These are phyloP conservation scores for Geranium incanum DNA, from an alignment of 441 rosid species.

Conservation along the genomic window DNA sequence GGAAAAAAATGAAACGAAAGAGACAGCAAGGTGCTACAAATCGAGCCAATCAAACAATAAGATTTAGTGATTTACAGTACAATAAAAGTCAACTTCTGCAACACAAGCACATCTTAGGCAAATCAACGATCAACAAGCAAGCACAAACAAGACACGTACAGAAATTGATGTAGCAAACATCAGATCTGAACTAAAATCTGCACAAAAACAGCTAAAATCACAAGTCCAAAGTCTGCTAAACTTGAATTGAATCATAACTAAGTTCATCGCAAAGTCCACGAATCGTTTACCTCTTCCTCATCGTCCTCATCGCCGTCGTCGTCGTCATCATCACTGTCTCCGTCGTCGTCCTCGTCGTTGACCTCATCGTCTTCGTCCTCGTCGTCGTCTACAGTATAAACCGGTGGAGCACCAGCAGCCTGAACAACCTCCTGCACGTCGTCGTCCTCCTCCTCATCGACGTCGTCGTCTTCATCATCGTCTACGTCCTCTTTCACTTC, in stretches of 20 bases:
- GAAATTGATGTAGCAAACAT: neutral
- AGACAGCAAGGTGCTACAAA: neutral
- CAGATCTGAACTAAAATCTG: neutral
- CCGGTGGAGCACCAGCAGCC: neutral
- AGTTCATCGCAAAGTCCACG: neutral
- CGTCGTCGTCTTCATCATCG: neutral
- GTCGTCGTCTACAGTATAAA: neutral
- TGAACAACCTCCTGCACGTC: neutral
- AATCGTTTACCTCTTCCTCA: neutral
- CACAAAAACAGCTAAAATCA: constrained; percentile 3
- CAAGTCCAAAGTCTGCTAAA: neutral
- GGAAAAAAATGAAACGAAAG: neutral
- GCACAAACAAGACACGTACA: neutral
- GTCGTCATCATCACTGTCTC: neutral
- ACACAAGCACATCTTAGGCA: neutral
- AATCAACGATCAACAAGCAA: neutral
- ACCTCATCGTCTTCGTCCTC: neutral
- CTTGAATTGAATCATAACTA: neutral
- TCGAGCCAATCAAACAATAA: neutral
- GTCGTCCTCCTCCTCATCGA: neutral
- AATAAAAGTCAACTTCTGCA: neutral
- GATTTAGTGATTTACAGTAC: neutral
- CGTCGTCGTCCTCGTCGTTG: constrained; percentile 12
- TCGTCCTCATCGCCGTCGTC: neutral
- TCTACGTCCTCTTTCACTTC: neutral